Base-by-base conservation (phyloP, 768 basidiomycete genomes). In the Tulasnella sp. region DNA sequence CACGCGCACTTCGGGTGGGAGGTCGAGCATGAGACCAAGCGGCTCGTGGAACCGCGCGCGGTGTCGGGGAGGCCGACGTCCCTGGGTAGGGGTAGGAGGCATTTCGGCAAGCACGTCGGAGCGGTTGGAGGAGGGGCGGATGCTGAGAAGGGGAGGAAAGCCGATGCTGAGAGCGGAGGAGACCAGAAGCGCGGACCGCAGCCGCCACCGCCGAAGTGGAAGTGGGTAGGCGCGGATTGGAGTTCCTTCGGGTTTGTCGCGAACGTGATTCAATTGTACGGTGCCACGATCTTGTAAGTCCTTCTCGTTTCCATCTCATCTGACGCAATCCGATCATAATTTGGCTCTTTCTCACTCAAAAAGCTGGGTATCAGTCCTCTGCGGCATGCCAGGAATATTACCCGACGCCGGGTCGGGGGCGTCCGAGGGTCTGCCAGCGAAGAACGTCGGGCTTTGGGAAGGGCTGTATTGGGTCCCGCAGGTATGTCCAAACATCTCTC, bases 201-300 rank as follows among this genome's bases (percentile, higher is more conserved):
- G 18, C 24, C 9, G 22, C 24, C 12, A 14, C 44, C 7, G 16
- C 42, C 34, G 11, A 74, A 75, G 76, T 82, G 82, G 83, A 76
- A 74, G 12, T 83, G 83, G 83, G 75, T 74, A 50, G 79, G 82
- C 46, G 69, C 64, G 42, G 77, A 78, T n/a, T 72, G 76, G 40
- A 50, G 46, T 28, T 77, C 80, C 11, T n/a, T 80, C 18, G 76
- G 77, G 12, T 83, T 75, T 72, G 46, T 82, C n/a, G 83, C 83
- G 40, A 83, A 82, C 58, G 14, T 80, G 24, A 73, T 83, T 48
- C 83, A 83, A 54, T 76, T 83, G 20, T 80, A 81, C 50, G 83
- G 83, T 24, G 83, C 82, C 5, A 73, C 69, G 3, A 31, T 69
- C 37, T 83, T 83, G 77, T 78, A 44, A 40, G 77, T 48, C 16